Evolutionary conservation across 345 rosid species (phyloP).

Genomic region (Anacardium occidentale): DNA sequence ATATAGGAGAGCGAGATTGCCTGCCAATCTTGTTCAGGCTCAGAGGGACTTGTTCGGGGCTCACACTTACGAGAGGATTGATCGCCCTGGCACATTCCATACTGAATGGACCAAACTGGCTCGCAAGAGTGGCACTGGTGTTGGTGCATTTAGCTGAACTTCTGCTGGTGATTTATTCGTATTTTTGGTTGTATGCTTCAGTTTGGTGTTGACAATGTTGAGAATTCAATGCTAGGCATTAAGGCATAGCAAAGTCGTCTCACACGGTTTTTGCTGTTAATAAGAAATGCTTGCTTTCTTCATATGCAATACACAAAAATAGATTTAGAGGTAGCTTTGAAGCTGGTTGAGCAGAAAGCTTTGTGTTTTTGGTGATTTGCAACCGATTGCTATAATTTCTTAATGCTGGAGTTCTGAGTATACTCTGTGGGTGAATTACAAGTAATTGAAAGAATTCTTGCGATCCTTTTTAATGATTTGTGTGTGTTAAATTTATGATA

Average conservation of each 20-base stretch:
- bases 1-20: slow-evolving; percentile 84
- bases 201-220: slow-evolving; percentile 22
- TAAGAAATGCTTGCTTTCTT: slow-evolving; percentile 47
- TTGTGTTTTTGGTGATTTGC: neutral
- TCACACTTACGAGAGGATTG: slow-evolving; percentile 89
- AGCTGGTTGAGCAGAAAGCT: neutral
- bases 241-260: slow-evolving; percentile 33
- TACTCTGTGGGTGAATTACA: too few relatives aligned
- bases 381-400: too few relatives aligned
- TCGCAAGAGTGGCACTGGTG: slow-evolving; percentile 44
- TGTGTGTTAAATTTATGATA: too few relatives aligned
- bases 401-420: too few relatives aligned
- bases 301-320: neutral
- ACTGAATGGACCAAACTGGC: slow-evolving; percentile 94
- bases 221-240: slow-evolving; percentile 12
- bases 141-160: slow-evolving; percentile 56
- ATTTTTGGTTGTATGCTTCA: slow-evolving; percentile 20
- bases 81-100: slow-evolving; percentile 76
- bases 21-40: slow-evolving; percentile 92
- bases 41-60: slow-evolving; percentile 99
- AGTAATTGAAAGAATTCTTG: too few relatives aligned
- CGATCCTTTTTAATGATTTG: too few relatives aligned
- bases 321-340: neutral
- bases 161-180: neutral
- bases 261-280: slow-evolving; percentile 33